A percentile compares a stretch with the other conserved stretches of the same genome.
phyloP scores from a whole-genome alignment of 2,329 filamentous ascomycete species.

The Ceratocystis huliohia region DNA sequence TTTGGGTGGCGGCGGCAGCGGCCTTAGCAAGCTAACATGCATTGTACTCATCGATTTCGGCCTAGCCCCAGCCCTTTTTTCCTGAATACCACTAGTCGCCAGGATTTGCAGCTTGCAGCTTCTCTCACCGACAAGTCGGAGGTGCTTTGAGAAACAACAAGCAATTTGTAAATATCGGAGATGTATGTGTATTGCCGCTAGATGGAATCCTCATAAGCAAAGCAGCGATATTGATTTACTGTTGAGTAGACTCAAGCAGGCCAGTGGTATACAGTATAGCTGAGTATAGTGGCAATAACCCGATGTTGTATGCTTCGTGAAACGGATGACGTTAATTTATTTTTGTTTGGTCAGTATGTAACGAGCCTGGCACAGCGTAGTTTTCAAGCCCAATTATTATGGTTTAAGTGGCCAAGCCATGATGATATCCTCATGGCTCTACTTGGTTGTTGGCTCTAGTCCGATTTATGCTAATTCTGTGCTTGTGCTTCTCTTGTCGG shows the following conservation, averaged over 20 bases:
- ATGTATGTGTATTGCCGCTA: too few species aligned
- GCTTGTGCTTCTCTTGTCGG: not conserved
- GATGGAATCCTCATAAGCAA: not conserved
- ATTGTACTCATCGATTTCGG: conserved; percentile 9
- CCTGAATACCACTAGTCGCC: too few species aligned
- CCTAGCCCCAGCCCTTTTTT: conserved; percentile 11
- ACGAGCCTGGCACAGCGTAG: not conserved
- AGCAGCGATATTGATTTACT: not conserved
- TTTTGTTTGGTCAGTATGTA: not conserved
- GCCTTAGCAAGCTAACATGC: not conserved
- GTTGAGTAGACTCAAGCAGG: not conserved
- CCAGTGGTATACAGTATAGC: not conserved
- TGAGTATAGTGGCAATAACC: not conserved
- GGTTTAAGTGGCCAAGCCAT: not conserved
- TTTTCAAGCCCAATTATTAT: not conserved
- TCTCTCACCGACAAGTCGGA: not conserved
- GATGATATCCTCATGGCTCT: not conserved
- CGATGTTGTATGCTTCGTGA: not conserved
- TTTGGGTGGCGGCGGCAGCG: conserved; percentile 3
- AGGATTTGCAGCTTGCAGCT: not conserved
- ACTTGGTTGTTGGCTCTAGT: not conserved
- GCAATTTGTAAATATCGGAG: not conserved
- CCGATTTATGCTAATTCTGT: not conserved
- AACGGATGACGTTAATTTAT: not conserved
- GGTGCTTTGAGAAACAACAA: not conserved